phyloP scores from a whole-genome alignment of 306 rosid species.

The Quillaja saponaria region DNA sequence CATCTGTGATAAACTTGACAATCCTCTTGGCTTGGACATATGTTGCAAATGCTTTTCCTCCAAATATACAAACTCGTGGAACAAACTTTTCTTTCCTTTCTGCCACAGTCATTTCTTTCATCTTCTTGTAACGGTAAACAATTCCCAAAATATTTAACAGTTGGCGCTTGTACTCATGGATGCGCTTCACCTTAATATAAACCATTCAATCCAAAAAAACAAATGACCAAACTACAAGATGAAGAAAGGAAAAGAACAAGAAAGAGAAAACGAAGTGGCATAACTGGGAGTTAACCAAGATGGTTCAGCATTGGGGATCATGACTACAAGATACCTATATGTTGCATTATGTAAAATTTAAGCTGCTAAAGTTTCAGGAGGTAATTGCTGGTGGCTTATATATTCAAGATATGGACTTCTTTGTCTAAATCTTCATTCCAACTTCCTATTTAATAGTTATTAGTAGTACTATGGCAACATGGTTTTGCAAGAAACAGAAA shows the following conservation, averaged over 20 bases:
- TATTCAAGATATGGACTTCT: conserved; percentile 6
- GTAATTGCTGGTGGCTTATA: neutral
- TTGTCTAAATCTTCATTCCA: neutral
- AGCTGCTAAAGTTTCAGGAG: conserved; percentile 10
- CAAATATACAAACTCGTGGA: conserved; percentile 97
- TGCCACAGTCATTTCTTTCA: conserved; percentile 85
- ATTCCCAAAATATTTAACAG: conserved; percentile 85
- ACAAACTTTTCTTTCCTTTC: conserved; percentile 70
- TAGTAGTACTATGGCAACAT: conserved; percentile 16
- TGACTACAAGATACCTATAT: neutral
- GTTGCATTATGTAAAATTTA: neutral
- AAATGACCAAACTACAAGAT: conserved; percentile 18
- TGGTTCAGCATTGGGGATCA: too few species aligned
- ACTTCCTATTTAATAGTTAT: conserved; percentile 25
- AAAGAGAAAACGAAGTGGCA: too few species aligned
- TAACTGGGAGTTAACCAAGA: too few species aligned
- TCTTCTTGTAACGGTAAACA: conserved; percentile 92
- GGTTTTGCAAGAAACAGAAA: conserved; percentile 4
- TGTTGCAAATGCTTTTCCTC: conserved; percentile 95
- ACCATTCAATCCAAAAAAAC: conserved; percentile 15
- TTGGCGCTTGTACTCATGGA: conserved; percentile 96
- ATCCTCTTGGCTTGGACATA: conserved; percentile 97
- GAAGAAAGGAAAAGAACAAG: too few species aligned
- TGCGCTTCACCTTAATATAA: conserved; percentile 85
- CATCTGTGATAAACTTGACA: conserved; percentile 95